Evolutionary conservation across 352 stramenopile species (phyloP), one percentile per base, ranked within the genome.

Genomic region (Phytophthora melonis): DNA sequence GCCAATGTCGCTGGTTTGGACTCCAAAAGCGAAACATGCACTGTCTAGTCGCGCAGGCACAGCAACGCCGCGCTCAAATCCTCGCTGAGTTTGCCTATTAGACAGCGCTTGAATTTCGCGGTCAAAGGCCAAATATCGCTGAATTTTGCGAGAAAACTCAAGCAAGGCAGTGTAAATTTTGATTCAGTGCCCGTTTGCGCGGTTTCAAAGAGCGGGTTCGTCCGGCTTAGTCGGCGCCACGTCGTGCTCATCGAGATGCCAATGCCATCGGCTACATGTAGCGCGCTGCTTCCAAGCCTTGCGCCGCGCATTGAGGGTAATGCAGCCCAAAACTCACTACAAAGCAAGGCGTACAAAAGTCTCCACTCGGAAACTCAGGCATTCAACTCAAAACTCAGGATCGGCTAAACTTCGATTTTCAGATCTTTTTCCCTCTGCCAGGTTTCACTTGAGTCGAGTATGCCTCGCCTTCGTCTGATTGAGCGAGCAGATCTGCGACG

Each of bases 391-490:
- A 41, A 41, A 41, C 34, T 41, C 34, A 41, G 34, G 34, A 41
- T 41, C 34, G 27, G 16, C 63, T 73, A 41, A 61, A 69, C 43
- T 77, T 77, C 70, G 25, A 62, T 58, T 68, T 72, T 52, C 57
- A 61, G 60, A 71, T 72, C 71, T 10, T 30, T 47, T 19, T 43
- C 41, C 72, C 66, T 78, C 72, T 72, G 61, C 55, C 66, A 68
- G 34, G 56, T 65, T 58, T 55, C 50, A 68, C 70, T 69, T 58
- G 32, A 0, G 5, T 36, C 53, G 19, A 75, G 16, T 74, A 62
- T 67, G 18, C 6, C 59, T 75, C 69, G 74, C 75, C 11, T 63
- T 75, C 69, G 74, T 78, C 64, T 45, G 57, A 64, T 80, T 60
- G 69, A 39, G 18, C 25, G 43, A 63, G 66, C 53, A 67, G 52